Conservation (phyloP, 2,329 filamentous ascomycete genomes). For the Cercospora beticola region DNA sequence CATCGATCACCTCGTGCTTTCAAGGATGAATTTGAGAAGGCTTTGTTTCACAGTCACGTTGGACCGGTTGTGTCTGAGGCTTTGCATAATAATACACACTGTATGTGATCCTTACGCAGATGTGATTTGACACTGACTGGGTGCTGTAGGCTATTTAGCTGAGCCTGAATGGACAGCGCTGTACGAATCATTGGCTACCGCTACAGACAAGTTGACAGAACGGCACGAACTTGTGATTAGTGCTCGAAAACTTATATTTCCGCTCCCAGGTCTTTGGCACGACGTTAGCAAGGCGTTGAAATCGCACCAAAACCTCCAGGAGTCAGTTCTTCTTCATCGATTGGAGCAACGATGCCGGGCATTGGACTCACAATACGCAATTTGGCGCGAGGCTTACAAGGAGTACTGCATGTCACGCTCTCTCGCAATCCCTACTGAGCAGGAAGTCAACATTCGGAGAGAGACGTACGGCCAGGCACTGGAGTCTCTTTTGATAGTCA, state of each 20-base stretch:
- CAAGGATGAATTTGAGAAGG: conserved; percentile 40
- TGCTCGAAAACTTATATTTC: conserved; percentile 28
- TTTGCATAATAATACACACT: conserved; percentile 26
- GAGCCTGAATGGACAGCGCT: conserved; percentile 34
- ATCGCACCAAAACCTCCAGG: conserved; percentile 14
- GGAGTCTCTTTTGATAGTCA: conserved; percentile 28
- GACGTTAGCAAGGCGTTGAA: conserved; percentile 23
- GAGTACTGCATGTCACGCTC: conserved; percentile 26
- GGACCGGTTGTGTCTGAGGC: conserved; percentile 35
- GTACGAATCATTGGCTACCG: conserved; percentile 24
- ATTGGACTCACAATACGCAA: conserved; percentile 18
- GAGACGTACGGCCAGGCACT: conserved; percentile 29
- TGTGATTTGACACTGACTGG: background rate
- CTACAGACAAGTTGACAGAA: conserved; percentile 25
- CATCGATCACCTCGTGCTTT: conserved; percentile 36
- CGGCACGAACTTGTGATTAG: conserved; percentile 27
- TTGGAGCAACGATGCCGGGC: conserved; percentile 20
- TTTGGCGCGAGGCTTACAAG: conserved; percentile 32
- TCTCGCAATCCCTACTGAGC: conserved; percentile 16
- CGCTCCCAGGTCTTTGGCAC: conserved; percentile 27
- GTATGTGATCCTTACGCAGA: background rate
- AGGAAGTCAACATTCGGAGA: conserved; percentile 27
- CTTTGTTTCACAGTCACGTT: conserved; percentile 39
- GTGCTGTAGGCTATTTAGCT: conserved; percentile 31
- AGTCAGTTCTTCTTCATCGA: conserved; percentile 6